These are phyloP conservation scores for Mallotus japonicus DNA, from an alignment of 441 rosid genomes.

Conservation along the genomic window DNA sequence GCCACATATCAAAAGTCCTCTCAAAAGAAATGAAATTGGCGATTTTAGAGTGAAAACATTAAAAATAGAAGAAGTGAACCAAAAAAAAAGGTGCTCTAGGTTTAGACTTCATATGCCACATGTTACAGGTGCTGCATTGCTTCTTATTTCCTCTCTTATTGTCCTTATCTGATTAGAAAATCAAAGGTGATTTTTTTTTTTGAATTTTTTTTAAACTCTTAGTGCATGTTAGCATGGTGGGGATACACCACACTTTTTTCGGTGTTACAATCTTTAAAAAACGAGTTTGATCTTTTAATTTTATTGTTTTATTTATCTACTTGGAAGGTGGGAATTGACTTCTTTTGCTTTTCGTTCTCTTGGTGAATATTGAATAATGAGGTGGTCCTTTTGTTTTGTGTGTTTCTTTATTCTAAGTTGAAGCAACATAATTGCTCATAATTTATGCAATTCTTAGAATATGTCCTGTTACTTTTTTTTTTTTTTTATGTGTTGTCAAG, in stretches of 20 bases:
- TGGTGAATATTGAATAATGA: conserved; percentile 2
- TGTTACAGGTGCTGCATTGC: neutral
- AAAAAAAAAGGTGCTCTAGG: neutral
- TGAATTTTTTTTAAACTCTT: no score
- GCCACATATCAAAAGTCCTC: neutral
- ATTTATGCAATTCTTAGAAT: conserved; percentile 2
- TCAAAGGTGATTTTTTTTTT: no score
- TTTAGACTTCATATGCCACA: neutral
- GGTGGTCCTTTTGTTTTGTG: conserved; percentile 18
- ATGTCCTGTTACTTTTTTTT: neutral
- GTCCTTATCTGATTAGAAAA: conserved; percentile 4
- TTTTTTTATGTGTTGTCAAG: neutral
- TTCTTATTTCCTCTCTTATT: neutral
- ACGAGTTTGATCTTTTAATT: conserved; percentile 18
- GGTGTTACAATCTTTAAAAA: no score
- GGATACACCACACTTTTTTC: no score
- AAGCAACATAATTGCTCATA: conserved; percentile 13
- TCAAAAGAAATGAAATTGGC: conserved; percentile 2
- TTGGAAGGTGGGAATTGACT: neutral
- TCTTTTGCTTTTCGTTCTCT: neutral
- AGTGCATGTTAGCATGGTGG: no score
- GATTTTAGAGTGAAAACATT: neutral
- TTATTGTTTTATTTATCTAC: neutral
- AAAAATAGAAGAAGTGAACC: neutral
- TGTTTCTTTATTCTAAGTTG: neutral